Evolutionary conservation across 176 grass and related monocot species (phyloP).

Genomic region (Carex parvula): DNA sequence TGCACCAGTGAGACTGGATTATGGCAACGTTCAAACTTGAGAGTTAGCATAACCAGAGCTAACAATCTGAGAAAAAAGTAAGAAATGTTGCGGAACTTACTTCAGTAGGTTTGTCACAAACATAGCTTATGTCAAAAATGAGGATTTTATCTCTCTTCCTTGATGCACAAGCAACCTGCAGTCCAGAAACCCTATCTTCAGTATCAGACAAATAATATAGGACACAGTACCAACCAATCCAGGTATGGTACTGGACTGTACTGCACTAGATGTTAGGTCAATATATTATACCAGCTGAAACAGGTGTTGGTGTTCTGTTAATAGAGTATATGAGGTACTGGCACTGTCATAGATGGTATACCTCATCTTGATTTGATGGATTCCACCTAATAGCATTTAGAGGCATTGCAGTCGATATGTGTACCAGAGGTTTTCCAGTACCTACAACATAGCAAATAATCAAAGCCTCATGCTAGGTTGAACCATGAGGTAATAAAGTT

Average conservation of each 20-base stretch:
- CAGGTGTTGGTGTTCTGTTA: neutral
- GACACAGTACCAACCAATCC: neutral
- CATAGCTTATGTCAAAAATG: slow-evolving; percentile 70
- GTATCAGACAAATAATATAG: neutral
- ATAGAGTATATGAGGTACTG: too few species aligned
- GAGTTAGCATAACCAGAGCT: neutral
- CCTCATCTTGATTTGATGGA: slow-evolving; percentile 97
- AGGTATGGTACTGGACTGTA: neutral
- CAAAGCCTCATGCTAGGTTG: neutral
- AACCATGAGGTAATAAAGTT: neutral
- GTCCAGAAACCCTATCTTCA: neutral
- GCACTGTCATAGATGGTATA: slow-evolving; percentile 8
- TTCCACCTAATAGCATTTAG: slow-evolving; percentile 76
- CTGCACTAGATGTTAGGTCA: neutral
- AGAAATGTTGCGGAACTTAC: slow-evolving; percentile 44
- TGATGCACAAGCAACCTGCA: slow-evolving; percentile 86
- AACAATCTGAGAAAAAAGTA: neutral
- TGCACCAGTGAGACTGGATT: neutral
- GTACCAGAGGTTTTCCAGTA: slow-evolving; percentile 60
- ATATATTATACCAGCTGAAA: neutral
- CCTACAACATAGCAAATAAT: slow-evolving; percentile 40
- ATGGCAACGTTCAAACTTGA: neutral
- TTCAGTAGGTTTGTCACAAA: slow-evolving; percentile 60
- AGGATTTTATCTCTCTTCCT: slow-evolving; percentile 53
- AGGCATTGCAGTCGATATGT: slow-evolving; percentile 39